A percentile compares a stretch with the other conserved stretches of the same genome.
Conservation (phyloP, 257 asterid genomes). For the Scutellaria minor region DNA sequence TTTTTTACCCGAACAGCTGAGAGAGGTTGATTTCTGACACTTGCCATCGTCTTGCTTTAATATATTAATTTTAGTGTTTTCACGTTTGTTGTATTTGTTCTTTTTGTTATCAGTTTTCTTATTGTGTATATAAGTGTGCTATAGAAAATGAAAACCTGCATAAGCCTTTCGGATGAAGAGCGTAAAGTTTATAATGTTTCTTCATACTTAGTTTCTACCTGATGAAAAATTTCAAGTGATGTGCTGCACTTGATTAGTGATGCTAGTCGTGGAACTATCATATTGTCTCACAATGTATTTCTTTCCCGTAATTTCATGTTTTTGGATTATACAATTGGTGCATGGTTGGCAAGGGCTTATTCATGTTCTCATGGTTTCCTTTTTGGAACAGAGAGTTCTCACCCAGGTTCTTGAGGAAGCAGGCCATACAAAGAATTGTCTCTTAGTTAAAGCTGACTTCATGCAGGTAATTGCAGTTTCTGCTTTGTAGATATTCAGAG, state of each 20-base stretch:
- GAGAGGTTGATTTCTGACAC: constrained; percentile 55
- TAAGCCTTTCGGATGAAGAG: neutral
- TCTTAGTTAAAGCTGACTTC: constrained; percentile 74
- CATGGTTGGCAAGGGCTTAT: constrained; percentile 24
- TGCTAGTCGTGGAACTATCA: constrained; percentile 6
- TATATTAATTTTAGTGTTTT: neutral
- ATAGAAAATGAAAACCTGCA: neutral
- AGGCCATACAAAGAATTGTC: constrained; percentile 70
- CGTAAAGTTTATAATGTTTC: neutral
- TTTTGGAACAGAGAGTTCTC: constrained; percentile 64
- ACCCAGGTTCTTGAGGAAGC: constrained; percentile 89
- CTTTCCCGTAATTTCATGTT: neutral
- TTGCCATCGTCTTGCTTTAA: constrained; percentile 17
- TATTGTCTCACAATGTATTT: neutral
- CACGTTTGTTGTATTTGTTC: neutral
- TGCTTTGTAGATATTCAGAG: neutral
- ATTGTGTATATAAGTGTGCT: neutral
- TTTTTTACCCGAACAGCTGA: constrained; percentile 64
- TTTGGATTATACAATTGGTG: neutral
- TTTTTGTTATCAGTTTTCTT: neutral
- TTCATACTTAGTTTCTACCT: neutral
- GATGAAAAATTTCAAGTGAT: neutral
- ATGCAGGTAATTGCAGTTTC: constrained; percentile 58
- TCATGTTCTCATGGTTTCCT: constrained; percentile 20
- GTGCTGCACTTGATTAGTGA: neutral